phyloP scores from a whole-genome alignment of 208 protist species.

The Leptomonas pyrrhocoris region DNA sequence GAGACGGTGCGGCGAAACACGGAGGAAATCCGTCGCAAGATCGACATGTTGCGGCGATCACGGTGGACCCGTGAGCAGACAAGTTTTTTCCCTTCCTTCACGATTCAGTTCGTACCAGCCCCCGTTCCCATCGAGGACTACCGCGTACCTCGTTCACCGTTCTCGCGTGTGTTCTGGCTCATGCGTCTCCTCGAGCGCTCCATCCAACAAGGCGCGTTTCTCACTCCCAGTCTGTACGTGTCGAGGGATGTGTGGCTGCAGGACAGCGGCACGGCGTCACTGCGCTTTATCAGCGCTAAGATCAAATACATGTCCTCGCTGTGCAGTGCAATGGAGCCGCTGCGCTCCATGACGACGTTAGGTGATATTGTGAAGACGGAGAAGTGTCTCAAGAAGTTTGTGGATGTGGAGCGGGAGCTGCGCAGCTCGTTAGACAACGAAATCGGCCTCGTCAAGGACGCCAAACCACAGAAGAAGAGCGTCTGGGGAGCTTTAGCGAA shows the following conservation, averaged over 20 bases:
- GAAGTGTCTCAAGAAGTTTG: conserved; percentile 50
- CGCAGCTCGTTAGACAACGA: conserved; percentile 55
- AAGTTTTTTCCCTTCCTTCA: conserved; percentile 62
- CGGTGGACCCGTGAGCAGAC: conserved; percentile 44
- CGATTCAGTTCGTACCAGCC: conserved; percentile 57
- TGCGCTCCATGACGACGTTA: conserved; percentile 58
- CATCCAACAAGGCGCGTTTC: conserved; percentile 76
- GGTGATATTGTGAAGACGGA: conserved; percentile 50
- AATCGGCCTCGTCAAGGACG: conserved; percentile 48
- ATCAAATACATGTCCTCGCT: conserved; percentile 66
- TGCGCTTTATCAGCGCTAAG: conserved; percentile 62
- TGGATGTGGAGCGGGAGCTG: conserved; percentile 45
- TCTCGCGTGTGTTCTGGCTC: conserved; percentile 78
- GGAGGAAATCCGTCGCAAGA: conserved; percentile 62
- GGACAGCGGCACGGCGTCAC: conserved; percentile 46
- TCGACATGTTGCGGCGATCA: conserved; percentile 60
- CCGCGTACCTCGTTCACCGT: conserved; percentile 40
- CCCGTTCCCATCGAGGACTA: conserved; percentile 73
- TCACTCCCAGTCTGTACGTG: conserved; percentile 82
- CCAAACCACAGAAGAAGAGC: conserved; percentile 44
- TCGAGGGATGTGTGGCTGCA: conserved; percentile 79
- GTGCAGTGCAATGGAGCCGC: conserved; percentile 65
- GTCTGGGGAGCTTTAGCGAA: conserved; percentile 55
- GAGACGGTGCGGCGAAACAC: conserved; percentile 57
- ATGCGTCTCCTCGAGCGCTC: conserved; percentile 75